Conservation (phyloP, 352 stramenopile genomes). For the Phytophthora hibernalis region DNA sequence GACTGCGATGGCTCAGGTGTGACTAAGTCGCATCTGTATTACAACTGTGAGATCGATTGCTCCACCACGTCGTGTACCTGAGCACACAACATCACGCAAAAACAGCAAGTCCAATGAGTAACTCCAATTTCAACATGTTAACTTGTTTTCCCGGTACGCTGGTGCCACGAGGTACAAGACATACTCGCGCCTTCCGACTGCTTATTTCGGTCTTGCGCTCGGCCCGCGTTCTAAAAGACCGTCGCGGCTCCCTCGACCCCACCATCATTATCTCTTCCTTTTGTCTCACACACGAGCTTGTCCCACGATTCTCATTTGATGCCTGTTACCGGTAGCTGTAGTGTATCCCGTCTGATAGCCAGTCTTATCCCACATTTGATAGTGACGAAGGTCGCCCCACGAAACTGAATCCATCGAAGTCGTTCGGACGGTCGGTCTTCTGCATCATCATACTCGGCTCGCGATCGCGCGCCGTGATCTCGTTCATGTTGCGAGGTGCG, state of each 20-base stretch:
- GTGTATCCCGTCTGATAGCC: conserved; percentile 19
- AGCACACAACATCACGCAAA: conserved; percentile 21
- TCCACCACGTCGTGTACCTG: conserved; percentile 57
- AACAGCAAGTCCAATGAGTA: conserved; percentile 11
- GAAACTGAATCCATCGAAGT: conserved; percentile 93
- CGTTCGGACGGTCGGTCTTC: conserved; percentile 66
- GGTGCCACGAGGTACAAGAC: conserved; percentile 31
- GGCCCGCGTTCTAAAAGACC: conserved; percentile 45
- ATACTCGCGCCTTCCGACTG: conserved; percentile 33
- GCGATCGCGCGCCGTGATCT: conserved; percentile 88
- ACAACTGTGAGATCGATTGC: conserved; percentile 69
- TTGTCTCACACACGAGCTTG: conserved; percentile 25
- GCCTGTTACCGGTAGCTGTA: conserved; percentile 10
- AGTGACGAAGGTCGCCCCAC: conserved; percentile 85
- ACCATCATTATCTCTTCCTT: conserved; percentile 32
- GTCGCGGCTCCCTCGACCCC: conserved; percentile 30
- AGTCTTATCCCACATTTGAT: conserved; percentile 54
- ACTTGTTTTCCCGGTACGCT: conserved; percentile 46
- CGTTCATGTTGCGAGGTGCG: conserved; percentile 86
- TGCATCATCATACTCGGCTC: conserved; percentile 79
- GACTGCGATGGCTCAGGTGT: conserved; percentile 58
- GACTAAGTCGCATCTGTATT: conserved; percentile 52
- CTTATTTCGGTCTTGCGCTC: conserved; percentile 33
- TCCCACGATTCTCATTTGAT: conserved; percentile 22
- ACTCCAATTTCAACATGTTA: conserved; percentile 50